A percentile compares a stretch with the other conserved stretches of the same genome.
Evolutionary conservation across 352 stramenopile species (phyloP).

Genomic region (Globisporangium iwayamae): DNA sequence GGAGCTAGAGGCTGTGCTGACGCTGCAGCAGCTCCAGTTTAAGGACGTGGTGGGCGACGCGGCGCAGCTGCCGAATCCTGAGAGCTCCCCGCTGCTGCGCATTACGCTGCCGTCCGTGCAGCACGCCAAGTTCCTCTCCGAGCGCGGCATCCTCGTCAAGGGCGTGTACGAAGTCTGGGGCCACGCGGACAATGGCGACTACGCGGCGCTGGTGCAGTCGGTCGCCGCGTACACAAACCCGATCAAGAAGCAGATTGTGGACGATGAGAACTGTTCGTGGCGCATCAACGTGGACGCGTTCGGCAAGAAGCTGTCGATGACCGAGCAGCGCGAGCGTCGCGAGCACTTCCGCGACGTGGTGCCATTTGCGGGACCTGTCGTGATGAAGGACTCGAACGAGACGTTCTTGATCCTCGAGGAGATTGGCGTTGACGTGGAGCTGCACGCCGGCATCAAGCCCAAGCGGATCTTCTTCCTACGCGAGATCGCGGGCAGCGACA

Average conservation of each 20-base stretch:
- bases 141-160: slow-evolving; percentile 79
- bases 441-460: slow-evolving; percentile 28
- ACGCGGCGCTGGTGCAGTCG: slow-evolving; percentile 45
- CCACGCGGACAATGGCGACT: slow-evolving; percentile 26
- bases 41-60: slow-evolving; percentile 29
- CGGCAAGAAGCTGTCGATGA: slow-evolving; percentile 76
- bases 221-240: slow-evolving; percentile 33
- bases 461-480: slow-evolving; percentile 75
- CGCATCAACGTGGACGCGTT: slow-evolving; percentile 78
- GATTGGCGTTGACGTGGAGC: slow-evolving; percentile 51
- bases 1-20: slow-evolving; percentile 72
- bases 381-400: slow-evolving; percentile 62
- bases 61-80: slow-evolving; percentile 34
- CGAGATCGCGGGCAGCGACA: slow-evolving; percentile 64
- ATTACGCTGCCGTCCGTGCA: slow-evolving; percentile 51
- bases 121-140: slow-evolving; percentile 75
- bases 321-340: slow-evolving; percentile 48
- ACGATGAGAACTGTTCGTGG: slow-evolving; percentile 51
- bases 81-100: slow-evolving; percentile 60
- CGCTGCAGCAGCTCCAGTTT: slow-evolving; percentile 45
- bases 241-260: slow-evolving; percentile 44
- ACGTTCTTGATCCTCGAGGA: slow-evolving; percentile 80
- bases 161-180: slow-evolving; percentile 81
- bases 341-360: slow-evolving; percentile 50
- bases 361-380: slow-evolving; percentile 65